A percentile compares a stretch with the other conserved stretches of the same genome.
phyloP scores from a whole-genome alignment of 345 rosid genomes.

The Euphorbia tirucalli region DNA sequence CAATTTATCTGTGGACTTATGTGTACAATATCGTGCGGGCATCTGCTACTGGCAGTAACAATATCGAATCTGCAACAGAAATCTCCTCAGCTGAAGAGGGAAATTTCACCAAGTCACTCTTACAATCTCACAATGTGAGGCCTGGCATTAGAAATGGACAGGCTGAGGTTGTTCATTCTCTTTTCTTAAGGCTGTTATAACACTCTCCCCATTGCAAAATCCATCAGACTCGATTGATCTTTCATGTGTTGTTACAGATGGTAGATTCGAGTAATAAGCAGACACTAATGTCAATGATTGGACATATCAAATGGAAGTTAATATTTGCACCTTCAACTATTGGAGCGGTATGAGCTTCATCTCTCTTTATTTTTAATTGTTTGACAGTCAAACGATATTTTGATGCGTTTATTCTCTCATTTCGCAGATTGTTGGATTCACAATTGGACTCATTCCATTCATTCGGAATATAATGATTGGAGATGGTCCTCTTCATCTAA shows the following conservation, averaged over 20 bases:
- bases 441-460: conserved; percentile 44
- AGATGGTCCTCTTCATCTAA: conserved; percentile 49
- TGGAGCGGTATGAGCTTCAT: conserved; percentile 49
- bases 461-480: conserved; percentile 47
- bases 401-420: background rate
- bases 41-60: conserved; percentile 19
- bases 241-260: conserved; percentile 29
- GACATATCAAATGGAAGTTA: conserved; percentile 39
- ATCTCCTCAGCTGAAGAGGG: conserved; percentile 21
- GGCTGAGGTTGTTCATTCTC: conserved; percentile 20
- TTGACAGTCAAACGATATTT: no score
- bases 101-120: conserved; percentile 42
- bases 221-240: background rate
- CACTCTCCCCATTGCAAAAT: no score
- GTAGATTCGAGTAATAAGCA: conserved; percentile 25
- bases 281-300: conserved; percentile 16
- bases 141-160: conserved; percentile 14
- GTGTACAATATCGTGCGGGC: conserved; percentile 50
- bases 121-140: conserved; percentile 25
- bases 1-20: conserved; percentile 58
- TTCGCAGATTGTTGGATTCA: conserved; percentile 54
- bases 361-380: no score
- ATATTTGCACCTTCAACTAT: conserved; percentile 59
- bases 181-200: no score
- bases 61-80: conserved; percentile 28